Base-by-base conservation (phyloP, 345 rosid species). In the Lagerstroemia speciosa region DNA sequence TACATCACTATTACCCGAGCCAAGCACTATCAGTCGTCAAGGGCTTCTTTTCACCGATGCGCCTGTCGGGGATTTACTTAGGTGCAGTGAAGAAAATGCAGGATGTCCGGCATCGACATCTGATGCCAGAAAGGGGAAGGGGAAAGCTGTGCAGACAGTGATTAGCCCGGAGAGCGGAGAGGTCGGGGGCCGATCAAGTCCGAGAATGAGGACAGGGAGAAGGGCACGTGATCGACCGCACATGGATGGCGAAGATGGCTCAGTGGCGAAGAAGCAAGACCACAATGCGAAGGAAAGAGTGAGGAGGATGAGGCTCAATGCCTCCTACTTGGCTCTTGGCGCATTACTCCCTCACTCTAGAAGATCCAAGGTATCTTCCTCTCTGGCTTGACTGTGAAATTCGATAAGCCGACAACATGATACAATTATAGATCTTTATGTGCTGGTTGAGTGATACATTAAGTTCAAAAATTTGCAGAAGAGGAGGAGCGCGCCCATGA, bases 271-370 rank as follows among this genome's bases (percentile, higher is more conserved):
- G 75, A 76, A 73, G 34, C 68, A 73, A 68, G 69, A 76, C 34
- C 79, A 74, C 62, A 81, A 81, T 40, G 84, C 80, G 26, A 78
- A 70, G 74, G 84, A 81, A 65, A 81, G 73, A 72, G 65, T 72
- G 32, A 74, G 84, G 65, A 81, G 84, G 71, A 73, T 72, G 78
- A 67, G 73, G 34, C 78, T 72, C 41, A 74, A 72, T 67, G 65
- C 80, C 5, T 67, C 77, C 50, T 81, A 69, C 73, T 64, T 38
- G 70, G 68, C 78, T 6, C 78, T 81, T 19, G 78, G 73, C 32
- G 77, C 72, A 20, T 66, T 78, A 64, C 78, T 81, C 6, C 82
- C 84, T 2, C 69, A 62, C 67, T 69, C 76, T 37, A 33, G 65
- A 46, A 72, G 66, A 74, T 74, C 78, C 55, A 78, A 78, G 82